Percentiles rank a stretch among this genome's conserved stretches.
Evolutionary conservation across 805 yeast species (phyloP).

Genomic region (Kluyveromyces wickerhamii): DNA sequence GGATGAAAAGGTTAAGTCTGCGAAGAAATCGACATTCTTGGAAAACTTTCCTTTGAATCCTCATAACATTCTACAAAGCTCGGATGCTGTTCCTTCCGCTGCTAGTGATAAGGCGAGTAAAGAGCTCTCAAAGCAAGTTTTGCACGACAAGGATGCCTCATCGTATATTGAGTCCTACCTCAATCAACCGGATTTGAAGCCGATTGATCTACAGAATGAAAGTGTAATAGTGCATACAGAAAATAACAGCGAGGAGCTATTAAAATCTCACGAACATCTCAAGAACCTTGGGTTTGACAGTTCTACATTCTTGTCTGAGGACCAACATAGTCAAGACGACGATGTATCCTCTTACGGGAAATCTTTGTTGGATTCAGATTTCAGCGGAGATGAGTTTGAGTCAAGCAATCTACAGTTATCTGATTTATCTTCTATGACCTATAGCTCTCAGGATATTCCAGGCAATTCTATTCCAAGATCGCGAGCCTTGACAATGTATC

Average conservation of each 20-base stretch:
- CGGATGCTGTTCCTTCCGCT: conserved; percentile 4
- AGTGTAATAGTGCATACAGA: not conserved
- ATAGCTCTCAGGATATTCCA: conserved; percentile 1
- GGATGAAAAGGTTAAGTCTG: conserved; percentile 1
- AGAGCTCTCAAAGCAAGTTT: conserved; percentile 4
- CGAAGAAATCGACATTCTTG: conserved; percentile 6
- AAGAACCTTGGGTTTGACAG: not conserved
- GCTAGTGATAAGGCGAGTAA: conserved; percentile 7
- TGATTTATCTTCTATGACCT: conserved; percentile 3
- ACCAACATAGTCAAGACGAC: conserved; percentile 6
- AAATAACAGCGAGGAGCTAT: not conserved
- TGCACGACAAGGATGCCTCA: conserved; percentile 9
- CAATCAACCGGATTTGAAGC: conserved; percentile 23
- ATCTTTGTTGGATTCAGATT: conserved; percentile 29
- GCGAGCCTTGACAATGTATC: conserved; percentile 11
- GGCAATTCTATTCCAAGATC: conserved; percentile 4
- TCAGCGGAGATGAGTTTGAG: conserved; percentile 14
- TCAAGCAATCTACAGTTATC: conserved; percentile 1
- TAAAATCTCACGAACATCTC: not conserved
- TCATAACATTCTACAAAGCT: conserved; percentile 9
- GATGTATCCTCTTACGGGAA: conserved; percentile 29
- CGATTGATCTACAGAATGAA: not conserved
- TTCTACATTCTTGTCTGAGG: not conserved
- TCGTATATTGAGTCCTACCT: conserved; percentile 29
- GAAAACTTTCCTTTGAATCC: conserved; percentile 9